These are phyloP conservation scores for Paraphaeosphaeria minitans DNA, from an alignment of 2,329 filamentous ascomycete genomes.

Conservation along the genomic window DNA sequence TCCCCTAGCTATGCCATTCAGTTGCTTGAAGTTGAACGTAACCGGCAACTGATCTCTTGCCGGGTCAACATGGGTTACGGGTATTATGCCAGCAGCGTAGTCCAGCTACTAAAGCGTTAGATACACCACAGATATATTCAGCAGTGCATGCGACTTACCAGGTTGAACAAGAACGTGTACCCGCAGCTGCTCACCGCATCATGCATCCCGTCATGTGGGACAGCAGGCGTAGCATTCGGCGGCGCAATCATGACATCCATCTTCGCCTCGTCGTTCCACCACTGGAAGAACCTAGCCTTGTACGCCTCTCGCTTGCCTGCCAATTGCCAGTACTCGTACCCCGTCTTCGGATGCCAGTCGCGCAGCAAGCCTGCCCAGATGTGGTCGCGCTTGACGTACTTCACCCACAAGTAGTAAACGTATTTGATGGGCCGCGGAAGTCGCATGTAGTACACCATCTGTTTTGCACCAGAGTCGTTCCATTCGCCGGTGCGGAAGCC, in stretches of 20 bases:
- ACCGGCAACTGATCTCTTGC: constrained; percentile 68
- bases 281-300: constrained; percentile 78
- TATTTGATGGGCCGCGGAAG: constrained; percentile 78
- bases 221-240: constrained; percentile 88
- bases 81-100: constrained; percentile 81
- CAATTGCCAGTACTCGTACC: constrained; percentile 81
- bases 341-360: constrained; percentile 74
- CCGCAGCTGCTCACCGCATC: constrained; percentile 85
- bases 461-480: constrained; percentile 76
- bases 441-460: constrained; percentile 75
- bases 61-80: constrained; percentile 82
- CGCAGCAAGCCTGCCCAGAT: constrained; percentile 79
- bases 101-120: constrained; percentile 66
- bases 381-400: constrained; percentile 75
- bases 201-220: constrained; percentile 85
- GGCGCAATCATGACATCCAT: constrained; percentile 81
- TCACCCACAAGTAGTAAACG: constrained; percentile 88
- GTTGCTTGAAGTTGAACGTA: constrained; percentile 63
- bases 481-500: constrained; percentile 79
- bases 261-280: constrained; percentile 72
- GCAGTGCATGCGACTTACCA: constrained; percentile 59
- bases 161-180: constrained; percentile 92
- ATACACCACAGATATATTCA: constrained; percentile 5
- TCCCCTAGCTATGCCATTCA: constrained; percentile 80
- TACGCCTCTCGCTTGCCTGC: constrained; percentile 78